Conservation (phyloP, 2,329 filamentous ascomycete genomes). For the Clarireedia monteithiana region DNA sequence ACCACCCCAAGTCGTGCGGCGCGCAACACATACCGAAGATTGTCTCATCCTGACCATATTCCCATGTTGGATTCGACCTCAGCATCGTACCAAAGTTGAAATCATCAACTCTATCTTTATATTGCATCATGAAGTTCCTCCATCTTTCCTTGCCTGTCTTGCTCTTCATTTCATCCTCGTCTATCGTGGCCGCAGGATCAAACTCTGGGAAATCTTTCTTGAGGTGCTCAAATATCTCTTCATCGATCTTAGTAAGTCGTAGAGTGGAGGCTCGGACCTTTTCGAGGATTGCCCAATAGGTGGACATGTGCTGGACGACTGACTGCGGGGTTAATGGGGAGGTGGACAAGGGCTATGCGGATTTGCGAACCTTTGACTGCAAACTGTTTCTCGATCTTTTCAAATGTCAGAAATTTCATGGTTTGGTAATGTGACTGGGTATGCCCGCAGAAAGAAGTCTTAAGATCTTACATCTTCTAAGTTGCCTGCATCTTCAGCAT, state of each 20-base stretch:
- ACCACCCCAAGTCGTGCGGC: not conserved
- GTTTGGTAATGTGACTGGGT: constrained; percentile 3
- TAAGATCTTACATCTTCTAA: constrained; percentile 52
- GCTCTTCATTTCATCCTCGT: constrained; percentile 97
- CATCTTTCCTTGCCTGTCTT: constrained; percentile 89
- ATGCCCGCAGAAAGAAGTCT: not conserved
- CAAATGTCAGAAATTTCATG: constrained; percentile 12
- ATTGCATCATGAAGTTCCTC: constrained; percentile 88
- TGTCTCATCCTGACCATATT: constrained; percentile 83
- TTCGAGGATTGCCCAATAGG: constrained; percentile 94
- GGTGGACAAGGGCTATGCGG: constrained; percentile 9
- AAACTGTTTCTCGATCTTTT: constrained; percentile 96
- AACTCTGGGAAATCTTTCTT: constrained; percentile 86
- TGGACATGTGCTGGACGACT: constrained; percentile 91
- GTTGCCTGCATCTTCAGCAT: constrained; percentile 59
- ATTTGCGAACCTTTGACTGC: constrained; percentile 74
- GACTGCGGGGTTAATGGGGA: constrained; percentile 19
- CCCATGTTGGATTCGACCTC: constrained; percentile 65
- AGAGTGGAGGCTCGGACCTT: constrained; percentile 82
- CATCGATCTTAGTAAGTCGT: constrained; percentile 86
- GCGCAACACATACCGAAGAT: constrained; percentile 67
- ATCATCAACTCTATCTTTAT: constrained; percentile 92
- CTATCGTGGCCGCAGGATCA: constrained; percentile 68
- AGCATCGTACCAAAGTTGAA: constrained; percentile 98
- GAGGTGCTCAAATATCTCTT: constrained; percentile 90